Conservation (phyloP, 257 asterid genomes). For the Datura wrightii region DNA sequence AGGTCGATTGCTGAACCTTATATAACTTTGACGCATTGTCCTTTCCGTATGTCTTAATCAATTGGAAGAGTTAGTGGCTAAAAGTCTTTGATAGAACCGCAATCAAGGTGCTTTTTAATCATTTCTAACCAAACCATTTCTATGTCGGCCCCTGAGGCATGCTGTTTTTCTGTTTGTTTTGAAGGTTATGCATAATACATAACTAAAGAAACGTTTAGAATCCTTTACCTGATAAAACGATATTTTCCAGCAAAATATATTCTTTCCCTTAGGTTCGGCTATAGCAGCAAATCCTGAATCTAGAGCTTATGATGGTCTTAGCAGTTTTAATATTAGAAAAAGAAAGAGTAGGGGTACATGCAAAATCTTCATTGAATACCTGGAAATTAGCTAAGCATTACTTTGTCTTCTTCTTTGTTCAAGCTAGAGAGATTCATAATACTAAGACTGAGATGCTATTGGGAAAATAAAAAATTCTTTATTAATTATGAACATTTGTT, state of each 20-base stretch:
- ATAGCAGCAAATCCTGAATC: background rate
- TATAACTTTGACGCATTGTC: background rate
- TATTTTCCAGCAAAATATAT: background rate
- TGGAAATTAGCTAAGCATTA: background rate
- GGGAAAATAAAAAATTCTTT: background rate
- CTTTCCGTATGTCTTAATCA: background rate
- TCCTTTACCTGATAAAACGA: background rate
- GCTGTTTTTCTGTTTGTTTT: background rate
- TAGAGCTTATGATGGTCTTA: slow-evolving; percentile 5
- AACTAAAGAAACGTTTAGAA: background rate
- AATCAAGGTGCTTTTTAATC: background rate
- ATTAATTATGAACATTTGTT: background rate
- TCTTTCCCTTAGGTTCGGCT: background rate
- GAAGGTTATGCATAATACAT: background rate
- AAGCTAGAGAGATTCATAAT: background rate
- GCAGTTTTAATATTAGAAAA: background rate
- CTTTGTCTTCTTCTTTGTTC: background rate
- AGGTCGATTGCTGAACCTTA: background rate
- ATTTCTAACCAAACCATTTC: background rate
- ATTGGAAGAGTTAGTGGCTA: background rate
- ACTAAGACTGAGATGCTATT: background rate
- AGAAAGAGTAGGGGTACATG: background rate
- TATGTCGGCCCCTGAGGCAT: background rate
- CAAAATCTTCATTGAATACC: background rate
- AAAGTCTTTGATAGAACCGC: background rate